Evolutionary conservation across 2,329 filamentous ascomycete genomes (phyloP).

Genomic region (Claviceps digitariae): DNA sequence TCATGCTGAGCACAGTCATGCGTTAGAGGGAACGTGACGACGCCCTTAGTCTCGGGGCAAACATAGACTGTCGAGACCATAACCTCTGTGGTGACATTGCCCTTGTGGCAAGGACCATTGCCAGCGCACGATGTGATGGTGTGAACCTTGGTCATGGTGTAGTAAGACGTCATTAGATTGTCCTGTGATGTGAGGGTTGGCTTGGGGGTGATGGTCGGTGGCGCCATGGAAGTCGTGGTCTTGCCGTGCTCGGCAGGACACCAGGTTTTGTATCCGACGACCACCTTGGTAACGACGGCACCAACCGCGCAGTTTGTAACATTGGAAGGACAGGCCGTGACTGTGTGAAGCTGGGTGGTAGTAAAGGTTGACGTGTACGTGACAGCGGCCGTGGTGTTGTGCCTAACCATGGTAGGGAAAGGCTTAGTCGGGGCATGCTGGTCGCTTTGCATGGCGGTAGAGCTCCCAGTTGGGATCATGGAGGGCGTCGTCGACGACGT

Average conservation of each 20-base stretch:
- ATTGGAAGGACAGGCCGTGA: conserved; percentile 18
- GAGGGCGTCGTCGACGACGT: not conserved
- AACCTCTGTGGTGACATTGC: conserved; percentile 12
- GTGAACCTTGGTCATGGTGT: conserved; percentile 40
- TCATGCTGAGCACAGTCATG: conserved; percentile 15
- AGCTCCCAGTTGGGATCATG: not conserved
- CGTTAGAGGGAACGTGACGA: conserved; percentile 17
- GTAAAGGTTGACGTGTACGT: conserved; percentile 16
- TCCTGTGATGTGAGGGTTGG: conserved; percentile 4
- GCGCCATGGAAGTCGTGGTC: not conserved
- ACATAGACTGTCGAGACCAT: conserved; percentile 11
- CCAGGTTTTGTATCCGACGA: conserved; percentile 21
- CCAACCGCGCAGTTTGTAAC: conserved; percentile 16
- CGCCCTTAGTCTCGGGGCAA: conserved; percentile 13
- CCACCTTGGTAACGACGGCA: conserved; percentile 15
- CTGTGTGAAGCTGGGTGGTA: conserved; percentile 16
- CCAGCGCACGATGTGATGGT: conserved; percentile 45
- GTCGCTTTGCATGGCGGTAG: not conserved
- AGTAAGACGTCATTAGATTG: conserved; percentile 19
- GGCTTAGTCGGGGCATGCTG: conserved; percentile 1
- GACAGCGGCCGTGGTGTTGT: conserved; percentile 9
- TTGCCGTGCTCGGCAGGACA: conserved; percentile 16
- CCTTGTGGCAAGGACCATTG: conserved; percentile 20
- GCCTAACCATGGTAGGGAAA: conserved; percentile 5
- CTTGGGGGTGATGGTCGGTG: not conserved